Conservation (phyloP, 768 basidiomycete genomes). For the Trametopsis cervina region DNA sequence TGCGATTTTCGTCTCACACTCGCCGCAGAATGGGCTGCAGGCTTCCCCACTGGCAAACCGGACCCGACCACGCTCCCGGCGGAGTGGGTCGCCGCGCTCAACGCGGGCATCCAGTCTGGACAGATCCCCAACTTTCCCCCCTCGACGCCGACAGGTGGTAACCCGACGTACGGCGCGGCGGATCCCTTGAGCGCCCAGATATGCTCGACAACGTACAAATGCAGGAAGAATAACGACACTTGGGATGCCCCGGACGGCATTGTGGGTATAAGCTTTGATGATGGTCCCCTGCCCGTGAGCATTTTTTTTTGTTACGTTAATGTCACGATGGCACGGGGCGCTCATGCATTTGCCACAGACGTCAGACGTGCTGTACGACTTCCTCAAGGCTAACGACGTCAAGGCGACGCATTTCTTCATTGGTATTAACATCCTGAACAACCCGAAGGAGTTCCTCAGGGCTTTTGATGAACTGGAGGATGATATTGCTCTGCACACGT, state of each 20-base stretch:
- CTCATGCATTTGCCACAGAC: slow-evolving; percentile 23
- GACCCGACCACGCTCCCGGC: slow-evolving; percentile 48
- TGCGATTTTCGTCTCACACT: background rate
- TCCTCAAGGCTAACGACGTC: slow-evolving; percentile 57
- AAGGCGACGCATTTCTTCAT: slow-evolving; percentile 89
- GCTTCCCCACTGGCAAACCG: slow-evolving; percentile 50
- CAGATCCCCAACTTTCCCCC: slow-evolving; percentile 65
- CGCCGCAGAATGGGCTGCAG: slow-evolving; percentile 50
- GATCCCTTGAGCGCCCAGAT: slow-evolving; percentile 43
- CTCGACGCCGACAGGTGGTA: slow-evolving; percentile 31
- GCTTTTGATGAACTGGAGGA: slow-evolving; percentile 36
- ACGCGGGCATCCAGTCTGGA: slow-evolving; percentile 56
- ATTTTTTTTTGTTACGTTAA: slow-evolving; percentile 1
- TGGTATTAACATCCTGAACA: slow-evolving; percentile 62
- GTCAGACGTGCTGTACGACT: slow-evolving; percentile 46
- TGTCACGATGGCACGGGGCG: slow-evolving; percentile 4
- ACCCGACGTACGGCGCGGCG: slow-evolving; percentile 31
- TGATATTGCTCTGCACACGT: slow-evolving; percentile 35
- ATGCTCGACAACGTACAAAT: slow-evolving; percentile 76
- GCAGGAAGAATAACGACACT: slow-evolving; percentile 42
- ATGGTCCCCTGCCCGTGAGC: slow-evolving; percentile 58
- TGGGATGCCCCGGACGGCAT: slow-evolving; percentile 73
- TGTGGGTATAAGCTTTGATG: slow-evolving; percentile 69
- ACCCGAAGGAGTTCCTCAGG: slow-evolving; percentile 47
- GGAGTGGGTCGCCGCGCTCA: slow-evolving; percentile 67